These are phyloP conservation scores for Colletotrichum destructivum DNA, from an alignment of 2,329 filamentous ascomycete genomes.

Conservation along the genomic window DNA sequence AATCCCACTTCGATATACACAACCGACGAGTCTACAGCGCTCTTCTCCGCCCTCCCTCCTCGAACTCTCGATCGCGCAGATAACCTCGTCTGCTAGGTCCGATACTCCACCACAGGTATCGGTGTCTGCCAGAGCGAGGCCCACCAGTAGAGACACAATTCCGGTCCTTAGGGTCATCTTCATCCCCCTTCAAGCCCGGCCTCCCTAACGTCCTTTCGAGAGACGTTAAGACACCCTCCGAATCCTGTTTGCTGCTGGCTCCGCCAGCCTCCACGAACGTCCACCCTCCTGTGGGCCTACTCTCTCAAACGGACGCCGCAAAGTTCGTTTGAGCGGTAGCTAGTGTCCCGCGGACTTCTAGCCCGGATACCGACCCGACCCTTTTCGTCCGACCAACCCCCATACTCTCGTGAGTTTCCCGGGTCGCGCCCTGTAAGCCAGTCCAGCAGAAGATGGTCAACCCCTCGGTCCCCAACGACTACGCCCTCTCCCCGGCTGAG, in stretches of 20 bases:
- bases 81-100: slow-evolving; percentile 84
- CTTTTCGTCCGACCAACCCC: neutral
- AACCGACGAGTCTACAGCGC: slow-evolving; percentile 32
- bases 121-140: slow-evolving; percentile 81
- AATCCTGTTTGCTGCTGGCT: slow-evolving; percentile 80
- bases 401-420: slow-evolving; percentile 42
- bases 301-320: slow-evolving; percentile 95
- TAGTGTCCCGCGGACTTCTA: slow-evolving; percentile 87
- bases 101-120: slow-evolving; percentile 88
- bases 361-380: slow-evolving; percentile 47
- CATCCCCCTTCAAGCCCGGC: slow-evolving; percentile 85
- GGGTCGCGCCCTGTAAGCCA: slow-evolving; percentile 43
- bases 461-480: slow-evolving; percentile 83
- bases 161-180: slow-evolving; percentile 86
- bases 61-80: slow-evolving; percentile 56
- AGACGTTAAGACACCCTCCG: slow-evolving; percentile 68
- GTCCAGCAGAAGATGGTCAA: slow-evolving; percentile 76
- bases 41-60: slow-evolving; percentile 41
- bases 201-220: slow-evolving; percentile 88
- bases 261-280: slow-evolving; percentile 80
- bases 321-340: slow-evolving; percentile 98
- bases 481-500: slow-evolving; percentile 85
- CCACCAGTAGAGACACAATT: slow-evolving; percentile 82
- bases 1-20: slow-evolving; percentile 1
- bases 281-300: slow-evolving; percentile 90